phyloP scores from a whole-genome alignment of 257 asterid genomes.

The Jacaranda copaia region DNA sequence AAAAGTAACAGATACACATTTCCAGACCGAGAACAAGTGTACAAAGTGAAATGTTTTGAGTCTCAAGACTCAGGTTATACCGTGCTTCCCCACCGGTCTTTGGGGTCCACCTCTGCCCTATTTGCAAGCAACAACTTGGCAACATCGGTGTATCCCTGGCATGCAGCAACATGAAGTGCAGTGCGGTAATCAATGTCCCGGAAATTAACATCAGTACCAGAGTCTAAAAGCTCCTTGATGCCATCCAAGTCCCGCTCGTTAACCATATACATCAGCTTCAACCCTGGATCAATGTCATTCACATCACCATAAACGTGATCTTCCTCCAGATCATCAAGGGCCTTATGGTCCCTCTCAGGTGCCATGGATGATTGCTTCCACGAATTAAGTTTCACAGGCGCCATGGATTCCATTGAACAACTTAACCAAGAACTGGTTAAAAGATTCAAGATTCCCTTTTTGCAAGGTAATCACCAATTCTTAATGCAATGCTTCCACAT shows the following conservation, averaged over 20 bases:
- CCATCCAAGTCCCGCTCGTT: conserved; percentile 92
- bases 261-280: conserved; percentile 82
- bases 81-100: conserved; percentile 99
- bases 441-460: conserved; percentile 5
- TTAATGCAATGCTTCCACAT: conserved; percentile 14
- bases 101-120: conserved; percentile 66
- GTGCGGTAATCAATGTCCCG: conserved; percentile 87
- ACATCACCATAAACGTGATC: conserved; percentile 56
- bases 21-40: conserved; percentile 6
- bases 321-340: conserved; percentile 48
- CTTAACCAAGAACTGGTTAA: not conserved
- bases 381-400: conserved; percentile 51
- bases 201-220: conserved; percentile 80
- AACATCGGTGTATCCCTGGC: conserved; percentile 87
- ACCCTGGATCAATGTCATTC: conserved; percentile 71
- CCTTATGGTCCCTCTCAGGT: conserved; percentile 58
- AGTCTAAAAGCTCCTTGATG: conserved; percentile 71
- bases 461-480: conserved; percentile 17
- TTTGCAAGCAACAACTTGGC: conserved; percentile 62
- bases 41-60: not conserved
- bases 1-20: not conserved
- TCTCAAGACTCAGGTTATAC: conserved; percentile 46
- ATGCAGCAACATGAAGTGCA: conserved; percentile 90
- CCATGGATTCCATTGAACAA: conserved; percentile 57
- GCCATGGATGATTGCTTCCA: conserved; percentile 97